These are phyloP conservation scores for Suhomyces pyralidae DNA, from an alignment of 805 yeast species.

Conservation along the genomic window DNA sequence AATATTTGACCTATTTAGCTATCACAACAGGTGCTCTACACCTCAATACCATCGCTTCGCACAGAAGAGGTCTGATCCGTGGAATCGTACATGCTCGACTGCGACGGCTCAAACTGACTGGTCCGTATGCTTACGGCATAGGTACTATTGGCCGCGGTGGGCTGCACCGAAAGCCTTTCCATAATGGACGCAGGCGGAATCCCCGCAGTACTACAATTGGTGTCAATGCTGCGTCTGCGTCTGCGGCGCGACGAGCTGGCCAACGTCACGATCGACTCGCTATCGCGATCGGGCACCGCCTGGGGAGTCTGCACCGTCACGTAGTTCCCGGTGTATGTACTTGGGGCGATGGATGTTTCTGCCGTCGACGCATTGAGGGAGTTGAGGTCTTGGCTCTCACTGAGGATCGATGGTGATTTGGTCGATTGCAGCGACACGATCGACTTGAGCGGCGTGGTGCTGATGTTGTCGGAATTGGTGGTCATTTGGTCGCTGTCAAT, in stretches of 20 bases:
- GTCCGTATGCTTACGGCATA: slow-evolving; percentile 14
- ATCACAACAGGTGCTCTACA: neutral
- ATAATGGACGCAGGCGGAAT: slow-evolving; percentile 72
- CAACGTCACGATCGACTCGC: slow-evolving; percentile 42
- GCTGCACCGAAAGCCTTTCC: slow-evolving; percentile 46
- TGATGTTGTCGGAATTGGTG: slow-evolving; percentile 35
- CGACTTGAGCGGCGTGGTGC: slow-evolving; percentile 50
- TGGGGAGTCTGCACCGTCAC: slow-evolving; percentile 4
- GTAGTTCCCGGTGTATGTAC: slow-evolving; percentile 17
- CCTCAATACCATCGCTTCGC: slow-evolving; percentile 4
- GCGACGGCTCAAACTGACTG: slow-evolving; percentile 14
- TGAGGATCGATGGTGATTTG: slow-evolving; percentile 37
- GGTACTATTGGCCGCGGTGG: slow-evolving; percentile 26
- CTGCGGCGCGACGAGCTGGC: slow-evolving; percentile 39
- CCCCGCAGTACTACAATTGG: slow-evolving; percentile 65
- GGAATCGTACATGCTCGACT: slow-evolving; percentile 11
- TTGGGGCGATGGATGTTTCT: slow-evolving; percentile 50
- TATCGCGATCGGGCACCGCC: slow-evolving; percentile 30
- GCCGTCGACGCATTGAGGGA: slow-evolving; percentile 45
- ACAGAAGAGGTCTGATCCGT: slow-evolving; percentile 13
- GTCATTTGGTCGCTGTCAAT: slow-evolving; percentile 16
- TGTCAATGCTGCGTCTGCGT: slow-evolving; percentile 43
- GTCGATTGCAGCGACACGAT: slow-evolving; percentile 41
- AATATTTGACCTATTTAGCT: neutral
- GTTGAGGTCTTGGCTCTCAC: slow-evolving; percentile 27